Conservation (phyloP, 2,329 filamentous ascomycete species). For the Sphaerulina vaccinii region DNA sequence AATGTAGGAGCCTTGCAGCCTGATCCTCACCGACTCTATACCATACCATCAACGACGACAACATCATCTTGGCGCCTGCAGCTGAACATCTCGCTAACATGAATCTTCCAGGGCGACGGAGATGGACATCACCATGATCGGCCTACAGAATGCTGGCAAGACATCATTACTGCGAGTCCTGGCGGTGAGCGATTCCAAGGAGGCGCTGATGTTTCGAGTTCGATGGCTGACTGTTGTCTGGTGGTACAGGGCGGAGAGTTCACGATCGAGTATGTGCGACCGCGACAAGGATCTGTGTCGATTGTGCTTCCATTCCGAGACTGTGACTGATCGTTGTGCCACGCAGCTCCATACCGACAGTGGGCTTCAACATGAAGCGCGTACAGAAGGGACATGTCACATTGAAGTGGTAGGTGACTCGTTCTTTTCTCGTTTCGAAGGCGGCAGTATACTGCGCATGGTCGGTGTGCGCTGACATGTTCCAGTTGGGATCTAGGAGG, state of each 20-base stretch:
- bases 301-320: conserved; percentile 17
- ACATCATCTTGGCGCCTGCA: conserved; percentile 21
- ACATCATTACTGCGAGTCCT: conserved; percentile 90
- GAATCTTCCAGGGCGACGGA: conserved; percentile 76
- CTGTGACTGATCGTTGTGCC: conserved; percentile 44
- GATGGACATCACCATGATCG: conserved; percentile 99
- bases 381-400: conserved; percentile 98
- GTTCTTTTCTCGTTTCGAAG: not conserved
- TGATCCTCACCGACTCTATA: conserved; percentile 21
- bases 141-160: conserved; percentile 96
- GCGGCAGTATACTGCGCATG: too few relatives aligned
- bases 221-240: conserved; percentile 41
- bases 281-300: conserved; percentile 21
- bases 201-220: conserved; percentile 15
- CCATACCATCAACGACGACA: conserved; percentile 2
- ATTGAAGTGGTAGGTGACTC: conserved; percentile 73
- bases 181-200: conserved; percentile 67
- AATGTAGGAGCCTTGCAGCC: conserved; percentile 20
- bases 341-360: conserved; percentile 91
- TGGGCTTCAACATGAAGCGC: conserved; percentile 98
- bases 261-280: conserved; percentile 77
- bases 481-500: conserved; percentile 90
- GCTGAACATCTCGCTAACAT: conserved; percentile 24
- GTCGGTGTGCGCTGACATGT: conserved; percentile 30
- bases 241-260: conserved; percentile 84